Evolutionary conservation across 177 flowering plant genomes (phyloP), one percentile per base, ranked within the genome.

Genomic region (Tripterygium wilfordii): DNA sequence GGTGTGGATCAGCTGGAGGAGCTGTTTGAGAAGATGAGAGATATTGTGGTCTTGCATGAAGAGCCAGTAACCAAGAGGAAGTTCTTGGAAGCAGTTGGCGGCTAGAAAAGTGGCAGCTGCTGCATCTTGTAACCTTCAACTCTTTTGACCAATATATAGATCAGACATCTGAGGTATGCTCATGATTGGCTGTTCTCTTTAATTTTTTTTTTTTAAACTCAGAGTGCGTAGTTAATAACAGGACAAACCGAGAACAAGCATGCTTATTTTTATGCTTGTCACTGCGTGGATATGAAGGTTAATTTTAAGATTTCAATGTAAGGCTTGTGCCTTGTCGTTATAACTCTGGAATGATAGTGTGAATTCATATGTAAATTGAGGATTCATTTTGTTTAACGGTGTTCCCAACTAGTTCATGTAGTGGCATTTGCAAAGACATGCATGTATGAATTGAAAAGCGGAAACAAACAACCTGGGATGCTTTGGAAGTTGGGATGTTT

Each of bases 1-100:
- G 88, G 94, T 10, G 89, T 77, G 18, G 53, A 62, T 57, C 62
- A 62, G 19, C 63, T 88, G 19, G 96, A 88, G 65, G 78, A 86
- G 60, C 68, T 92, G 45, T 58, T 92, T n/a, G 70, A 62, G 27
- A 92, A 80, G 67, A 62, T 88, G 46, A 66, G 63, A 15, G 94
- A 92, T 46, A 65, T 82, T 14, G 95, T 70, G 12, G 61, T 63
- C 27, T 40, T 92, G 61, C 67, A 62, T n/a, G 91, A 80, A 61
- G 96, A 88, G 3, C 78, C 75, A 29, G 72, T 44, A 5, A 76
- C 70, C 67, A 77, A 76, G 65, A 71, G 58, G 62, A 82, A 76
- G 62, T 82, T 85, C 60, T 52, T 92, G 27, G 64, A 66, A 35
- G 83, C 94, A 7, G 68, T 64, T 18, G 72, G 80, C 65, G 64